Evolutionary conservation across 2,329 filamentous ascomycete species (phyloP), one percentile per base, ranked within the genome.

Genomic region (Helminthosporium solani): DNA sequence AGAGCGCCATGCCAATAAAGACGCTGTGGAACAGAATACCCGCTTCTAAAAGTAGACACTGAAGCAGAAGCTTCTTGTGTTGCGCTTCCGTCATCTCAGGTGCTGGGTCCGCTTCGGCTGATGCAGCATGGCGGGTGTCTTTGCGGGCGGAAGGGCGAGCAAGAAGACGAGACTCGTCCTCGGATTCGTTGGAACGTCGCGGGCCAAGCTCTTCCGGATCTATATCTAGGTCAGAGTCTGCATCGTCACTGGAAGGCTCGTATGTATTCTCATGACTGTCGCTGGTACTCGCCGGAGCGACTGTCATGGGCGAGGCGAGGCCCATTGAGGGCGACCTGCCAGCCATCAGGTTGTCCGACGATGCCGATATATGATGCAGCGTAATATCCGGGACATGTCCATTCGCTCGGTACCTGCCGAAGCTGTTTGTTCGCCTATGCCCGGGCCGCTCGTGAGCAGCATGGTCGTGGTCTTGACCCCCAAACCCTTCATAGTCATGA

Each of bases 11-110:
- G 47, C 85, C 85, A 46, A 88, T 85, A 64, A 88, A 88, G 48
- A 90, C 79, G 50, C 83, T 87, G 70, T 90, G 87, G 65, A 90
- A 90, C 9, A 90, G 75, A 53, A 90, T 90, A 50, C 87, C 87
- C 46, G 86, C 84, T 67, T 90, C 87, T 4, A 90, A 78, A 2
- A 90, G 77, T 3, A 87, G 80, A 54, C 88, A 88, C 68, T 90
- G 87, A 57, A 88, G 75, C 2, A 86, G 79, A 66, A 84, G 80
- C 58, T 82, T 86, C 60, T 81, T 79, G 33, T 66, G 67, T 67
- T 80, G 76, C 14, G 70, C 76, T 53, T 75, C 67, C 0, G 63
- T 63, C 52, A 63, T 62, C 34, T 67, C 61, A 4, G 49, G 35
- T 8, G 53, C 50, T 14, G 58, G 52, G 27, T 55, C 51, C 15